These are phyloP conservation scores for Epithele typhae DNA, from an alignment of 768 basidiomycete genomes.

Conservation along the genomic window DNA sequence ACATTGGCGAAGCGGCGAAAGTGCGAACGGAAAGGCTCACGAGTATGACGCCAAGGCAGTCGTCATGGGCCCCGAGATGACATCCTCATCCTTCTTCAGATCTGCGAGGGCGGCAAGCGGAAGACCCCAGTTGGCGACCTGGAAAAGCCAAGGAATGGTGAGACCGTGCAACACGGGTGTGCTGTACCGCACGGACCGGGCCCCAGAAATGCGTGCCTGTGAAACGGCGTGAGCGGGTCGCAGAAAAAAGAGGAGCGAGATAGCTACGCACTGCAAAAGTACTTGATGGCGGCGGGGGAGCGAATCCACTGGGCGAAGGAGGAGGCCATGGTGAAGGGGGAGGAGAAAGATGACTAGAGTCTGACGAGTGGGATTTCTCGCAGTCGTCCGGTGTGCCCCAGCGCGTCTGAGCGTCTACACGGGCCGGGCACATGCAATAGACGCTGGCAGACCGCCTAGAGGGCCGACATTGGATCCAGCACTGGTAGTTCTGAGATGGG, in stretches of 20 bases:
- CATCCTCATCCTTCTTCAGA: constrained; percentile 89
- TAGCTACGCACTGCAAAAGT: constrained; percentile 82
- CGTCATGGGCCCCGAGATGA: constrained; percentile 97
- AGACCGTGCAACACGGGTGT: not conserved
- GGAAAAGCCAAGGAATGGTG: not conserved
- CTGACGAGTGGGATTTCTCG: constrained; percentile 1
- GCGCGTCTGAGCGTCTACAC: not conserved
- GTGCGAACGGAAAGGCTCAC: constrained; percentile 48
- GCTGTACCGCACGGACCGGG: constrained; percentile 62
- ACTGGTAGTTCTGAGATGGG: too few relatives aligned
- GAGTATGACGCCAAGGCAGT: constrained; percentile 87
- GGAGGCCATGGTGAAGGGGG: constrained; percentile 59
- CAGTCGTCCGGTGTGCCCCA: not conserved
- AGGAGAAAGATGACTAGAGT: not conserved
- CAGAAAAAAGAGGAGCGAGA: constrained; percentile 2
- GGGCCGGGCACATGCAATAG: not conserved
- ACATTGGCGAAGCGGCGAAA: not conserved
- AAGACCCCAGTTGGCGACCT: constrained; percentile 99
- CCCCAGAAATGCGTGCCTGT: constrained; percentile 98
- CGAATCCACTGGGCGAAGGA: constrained; percentile 86
- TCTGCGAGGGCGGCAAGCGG: constrained; percentile 92
- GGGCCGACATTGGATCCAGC: too few relatives aligned
- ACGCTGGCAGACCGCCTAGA: not conserved
- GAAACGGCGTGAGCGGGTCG: constrained; percentile 16
- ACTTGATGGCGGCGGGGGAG: constrained; percentile 87